Evolutionary conservation across 1,139 yeast genomes (phyloP), one percentile per base, ranked within the genome.

Genomic region (Geotrichum siamense): DNA sequence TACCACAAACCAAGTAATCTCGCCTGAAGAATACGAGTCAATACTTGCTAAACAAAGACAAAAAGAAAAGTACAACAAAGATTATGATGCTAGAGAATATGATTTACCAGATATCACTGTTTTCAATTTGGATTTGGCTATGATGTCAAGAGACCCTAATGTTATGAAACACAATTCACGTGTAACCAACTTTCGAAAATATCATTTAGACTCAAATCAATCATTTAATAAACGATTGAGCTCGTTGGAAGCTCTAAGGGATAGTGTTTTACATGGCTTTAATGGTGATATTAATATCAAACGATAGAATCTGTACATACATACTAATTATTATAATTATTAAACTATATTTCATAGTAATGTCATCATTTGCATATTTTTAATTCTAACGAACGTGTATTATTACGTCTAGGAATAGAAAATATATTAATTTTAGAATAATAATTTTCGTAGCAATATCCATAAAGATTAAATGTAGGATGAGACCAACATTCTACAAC

Each of bases 121-220:
- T 8, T 45, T 39, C 26, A 40, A 38, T 4, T 29, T 45, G 19
- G 36, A 36, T 12, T 30, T 45, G 16, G 28, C 36, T n/a, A 25
- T 39, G 6, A 16, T 45, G 39, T 32, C 49, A 9, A 22, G 49
- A 20, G 49, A 45, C 19, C 40, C 43, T n/a, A 27, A 35, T 3
- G 44, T 36, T 10, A 38, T 45, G 6, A 34, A 25, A 3, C 36
- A 34, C n/a, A n/a, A n/a, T n/a, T n/a, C n/a, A n/a, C n/a, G n/a
- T n/a, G n/a, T n/a, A n/a, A n/a, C n/a, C n/a, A n/a, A n/a, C n/a
- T n/a, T n/a, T n/a, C n/a, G n/a, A n/a, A n/a, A n/a, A n/a, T n/a
- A n/a, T n/a, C n/a, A 28, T 13, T 23, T 38, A 8, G 40, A 38
- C 22, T 32, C 37, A 12, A 33, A 29, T 13, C 39, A 33, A 27